These are phyloP conservation scores for Lachnellula subtilissima DNA, from an alignment of 2,329 filamentous ascomycete species.

Conservation along the genomic window DNA sequence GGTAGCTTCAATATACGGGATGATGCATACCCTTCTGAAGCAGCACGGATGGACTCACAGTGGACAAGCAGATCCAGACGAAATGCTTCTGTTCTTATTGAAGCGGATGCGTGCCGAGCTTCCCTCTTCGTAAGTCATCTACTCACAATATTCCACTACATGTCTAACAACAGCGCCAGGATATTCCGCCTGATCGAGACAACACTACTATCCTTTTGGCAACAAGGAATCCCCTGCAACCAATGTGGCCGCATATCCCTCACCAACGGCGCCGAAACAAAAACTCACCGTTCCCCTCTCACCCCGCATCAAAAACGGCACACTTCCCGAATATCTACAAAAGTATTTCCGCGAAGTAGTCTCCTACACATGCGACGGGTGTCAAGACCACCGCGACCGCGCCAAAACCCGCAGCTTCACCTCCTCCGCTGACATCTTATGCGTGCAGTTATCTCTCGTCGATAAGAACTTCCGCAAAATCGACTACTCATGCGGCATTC, in stretches of 20 bases:
- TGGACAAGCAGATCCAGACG: slow-evolving; percentile 30
- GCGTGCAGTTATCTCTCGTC: slow-evolving; percentile 28
- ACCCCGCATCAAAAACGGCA: slow-evolving; percentile 14
- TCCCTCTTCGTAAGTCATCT: slow-evolving; percentile 19
- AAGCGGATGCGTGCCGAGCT: slow-evolving; percentile 24
- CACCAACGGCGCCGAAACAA: slow-evolving; percentile 19
- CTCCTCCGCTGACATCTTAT: slow-evolving; percentile 24
- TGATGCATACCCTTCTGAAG: background rate
- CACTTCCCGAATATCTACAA: slow-evolving; percentile 21
- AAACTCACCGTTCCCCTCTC: slow-evolving; percentile 25
- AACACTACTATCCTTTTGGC: slow-evolving; percentile 14
- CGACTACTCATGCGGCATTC: background rate
- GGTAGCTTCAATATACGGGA: slow-evolving; percentile 5
- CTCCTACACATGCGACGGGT: slow-evolving; percentile 26
- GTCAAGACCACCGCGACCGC: slow-evolving; percentile 14
- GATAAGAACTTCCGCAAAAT: slow-evolving; percentile 22
- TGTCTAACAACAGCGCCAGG: slow-evolving; percentile 6
- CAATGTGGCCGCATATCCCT: slow-evolving; percentile 22
- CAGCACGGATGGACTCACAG: slow-evolving; percentile 19
- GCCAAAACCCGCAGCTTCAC: slow-evolving; percentile 14
- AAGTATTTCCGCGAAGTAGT: slow-evolving; percentile 22
- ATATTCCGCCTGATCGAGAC: slow-evolving; percentile 18
- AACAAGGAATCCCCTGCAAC: slow-evolving; percentile 20
- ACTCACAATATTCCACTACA: background rate
- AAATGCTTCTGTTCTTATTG: slow-evolving; percentile 27